Evolutionary conservation across 352 stramenopile genomes (phyloP).

Genomic region (Nothophytophthora sp.): DNA sequence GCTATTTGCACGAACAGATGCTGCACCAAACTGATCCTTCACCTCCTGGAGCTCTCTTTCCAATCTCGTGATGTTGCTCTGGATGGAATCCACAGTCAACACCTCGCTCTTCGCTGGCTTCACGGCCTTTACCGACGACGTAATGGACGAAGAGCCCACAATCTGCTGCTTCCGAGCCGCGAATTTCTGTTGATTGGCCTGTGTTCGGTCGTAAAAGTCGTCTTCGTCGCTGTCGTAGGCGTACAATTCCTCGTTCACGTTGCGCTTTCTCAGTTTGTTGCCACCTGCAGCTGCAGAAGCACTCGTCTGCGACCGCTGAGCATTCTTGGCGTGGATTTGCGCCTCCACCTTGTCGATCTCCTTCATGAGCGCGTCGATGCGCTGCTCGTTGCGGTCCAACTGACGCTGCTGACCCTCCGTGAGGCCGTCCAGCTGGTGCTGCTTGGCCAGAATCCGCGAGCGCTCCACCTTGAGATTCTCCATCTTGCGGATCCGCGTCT

Average conservation of each 20-base stretch:
- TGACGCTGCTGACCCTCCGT: slow-evolving; percentile 63
- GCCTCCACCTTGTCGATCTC: slow-evolving; percentile 70
- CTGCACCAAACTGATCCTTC: slow-evolving; percentile 20
- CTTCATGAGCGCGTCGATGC: slow-evolving; percentile 55
- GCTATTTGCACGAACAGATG: slow-evolving; percentile 7
- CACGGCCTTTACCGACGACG: background rate
- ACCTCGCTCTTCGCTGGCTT: slow-evolving; percentile 21
- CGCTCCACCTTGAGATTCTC: slow-evolving; percentile 74
- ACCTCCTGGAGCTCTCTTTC: slow-evolving; percentile 38
- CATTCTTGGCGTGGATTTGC: slow-evolving; percentile 53
- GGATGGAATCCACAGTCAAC: slow-evolving; percentile 61
- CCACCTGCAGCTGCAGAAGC: background rate
- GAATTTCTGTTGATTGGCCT: slow-evolving; percentile 54
- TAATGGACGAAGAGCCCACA: background rate
- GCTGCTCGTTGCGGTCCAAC: slow-evolving; percentile 62
- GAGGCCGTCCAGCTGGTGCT: slow-evolving; percentile 59
- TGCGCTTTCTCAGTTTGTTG: slow-evolving; percentile 16
- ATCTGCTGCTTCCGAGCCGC: slow-evolving; percentile 31
- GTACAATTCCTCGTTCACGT: slow-evolving; percentile 38
- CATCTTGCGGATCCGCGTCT: slow-evolving; percentile 83
- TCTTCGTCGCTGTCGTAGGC: slow-evolving; percentile 74
- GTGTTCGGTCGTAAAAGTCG: slow-evolving; percentile 80
- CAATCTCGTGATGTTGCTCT: slow-evolving; percentile 38
- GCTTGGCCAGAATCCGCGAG: slow-evolving; percentile 72
- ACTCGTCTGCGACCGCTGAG: slow-evolving; percentile 40